Percentiles rank a stretch among this genome's conserved stretches.
Conservation (phyloP, 257 asterid species). For the Petunia secreta region DNA sequence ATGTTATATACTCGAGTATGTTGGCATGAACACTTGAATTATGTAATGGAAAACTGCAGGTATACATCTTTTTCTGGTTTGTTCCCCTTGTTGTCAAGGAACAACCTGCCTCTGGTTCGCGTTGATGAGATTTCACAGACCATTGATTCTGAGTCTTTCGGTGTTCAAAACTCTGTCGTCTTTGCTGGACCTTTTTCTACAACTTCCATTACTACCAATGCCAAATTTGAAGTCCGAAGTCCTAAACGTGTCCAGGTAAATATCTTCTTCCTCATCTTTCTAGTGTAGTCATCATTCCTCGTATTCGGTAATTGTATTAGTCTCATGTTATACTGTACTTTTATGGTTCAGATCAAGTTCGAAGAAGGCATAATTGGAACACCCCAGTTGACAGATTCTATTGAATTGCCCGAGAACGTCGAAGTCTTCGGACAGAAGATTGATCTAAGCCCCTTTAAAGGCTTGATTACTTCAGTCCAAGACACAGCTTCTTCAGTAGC, state of each 20-base stretch:
- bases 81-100: constrained; percentile 79
- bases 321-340: neutral
- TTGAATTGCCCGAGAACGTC: constrained; percentile 71
- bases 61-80: constrained; percentile 78
- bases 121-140: constrained; percentile 93
- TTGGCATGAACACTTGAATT: neutral
- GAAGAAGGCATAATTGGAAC: constrained; percentile 89
- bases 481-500: constrained; percentile 85
- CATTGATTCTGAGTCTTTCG: constrained; percentile 64
- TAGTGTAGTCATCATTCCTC: neutral
- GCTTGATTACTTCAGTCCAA: constrained; percentile 72
- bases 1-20: constrained; percentile 11
- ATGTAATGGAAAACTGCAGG: constrained; percentile 44
- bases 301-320: neutral
- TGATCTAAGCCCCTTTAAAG: constrained; percentile 83
- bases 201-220: constrained; percentile 73
- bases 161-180: constrained; percentile 75
- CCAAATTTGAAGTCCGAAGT: constrained; percentile 92
- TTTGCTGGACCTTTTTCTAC: constrained; percentile 82
- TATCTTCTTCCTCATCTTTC: constrained; percentile 6
- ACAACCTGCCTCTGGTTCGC: constrained; percentile 61
- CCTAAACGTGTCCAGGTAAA: constrained; percentile 92
- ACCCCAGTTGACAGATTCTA: constrained; percentile 90
- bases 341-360: constrained; percentile 64
- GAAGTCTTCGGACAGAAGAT: constrained; percentile 79